phyloP scores from a whole-genome alignment of 1,284 basidiomycete species.

The Irpex rosettiformis region DNA sequence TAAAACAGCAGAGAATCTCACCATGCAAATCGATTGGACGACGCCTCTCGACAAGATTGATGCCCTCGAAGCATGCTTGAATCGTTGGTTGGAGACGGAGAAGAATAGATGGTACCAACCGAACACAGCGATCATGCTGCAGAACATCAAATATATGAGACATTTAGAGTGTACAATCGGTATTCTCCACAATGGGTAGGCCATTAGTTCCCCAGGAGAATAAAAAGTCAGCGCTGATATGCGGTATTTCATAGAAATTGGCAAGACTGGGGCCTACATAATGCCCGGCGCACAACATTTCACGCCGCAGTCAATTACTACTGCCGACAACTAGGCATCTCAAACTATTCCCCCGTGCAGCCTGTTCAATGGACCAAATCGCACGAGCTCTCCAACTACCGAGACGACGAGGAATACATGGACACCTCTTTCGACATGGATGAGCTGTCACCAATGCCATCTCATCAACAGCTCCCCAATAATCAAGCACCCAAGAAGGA shows the following conservation, averaged over 20 bases:
- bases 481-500: slow-evolving; percentile 1
- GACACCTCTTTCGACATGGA: slow-evolving; percentile 9
- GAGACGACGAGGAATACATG: slow-evolving; percentile 22
- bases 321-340: slow-evolving; percentile 63
- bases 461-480: background rate
- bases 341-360: slow-evolving; percentile 52
- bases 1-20: slow-evolving; percentile 64
- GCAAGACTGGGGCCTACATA: slow-evolving; percentile 61
- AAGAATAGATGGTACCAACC: slow-evolving; percentile 75
- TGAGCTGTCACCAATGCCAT: slow-evolving; percentile 10
- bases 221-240: background rate
- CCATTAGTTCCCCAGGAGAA: slow-evolving; percentile 8
- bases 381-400: slow-evolving; percentile 23
- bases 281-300: slow-evolving; percentile 66
- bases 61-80: slow-evolving; percentile 57
- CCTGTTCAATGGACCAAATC: slow-evolving; percentile 48
- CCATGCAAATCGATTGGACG: slow-evolving; percentile 70
- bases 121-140: slow-evolving; percentile 56
- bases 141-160: slow-evolving; percentile 59
- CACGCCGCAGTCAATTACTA: slow-evolving; percentile 72
- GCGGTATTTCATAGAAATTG: slow-evolving; percentile 8
- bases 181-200: slow-evolving; percentile 67
- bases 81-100: slow-evolving; percentile 71
- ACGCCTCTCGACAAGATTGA: slow-evolving; percentile 71
- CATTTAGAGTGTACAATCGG: slow-evolving; percentile 64